These are phyloP conservation scores for Elsinoe batatas DNA, from an alignment of 2,329 filamentous ascomycete species.

Conservation along the genomic window DNA sequence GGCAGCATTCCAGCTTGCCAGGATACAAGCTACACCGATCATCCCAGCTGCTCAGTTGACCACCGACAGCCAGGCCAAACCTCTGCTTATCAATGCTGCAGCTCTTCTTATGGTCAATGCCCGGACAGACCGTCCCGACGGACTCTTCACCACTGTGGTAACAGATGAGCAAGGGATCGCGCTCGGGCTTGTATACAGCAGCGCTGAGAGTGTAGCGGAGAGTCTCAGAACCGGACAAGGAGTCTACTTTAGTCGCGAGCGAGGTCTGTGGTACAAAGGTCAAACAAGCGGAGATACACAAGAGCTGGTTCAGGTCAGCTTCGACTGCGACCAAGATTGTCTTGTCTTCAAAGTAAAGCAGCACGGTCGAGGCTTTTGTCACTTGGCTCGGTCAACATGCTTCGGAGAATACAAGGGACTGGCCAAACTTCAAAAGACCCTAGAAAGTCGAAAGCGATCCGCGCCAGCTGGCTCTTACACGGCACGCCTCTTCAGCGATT, in stretches of 20 bases:
- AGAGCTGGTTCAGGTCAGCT: constrained; percentile 69
- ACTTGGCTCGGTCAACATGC: constrained; percentile 83
- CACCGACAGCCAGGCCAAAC: constrained; percentile 50
- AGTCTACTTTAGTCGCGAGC: constrained; percentile 92
- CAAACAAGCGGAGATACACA: constrained; percentile 90
- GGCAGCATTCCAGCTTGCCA: constrained; percentile 33
- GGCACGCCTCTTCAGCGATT: constrained; percentile 80
- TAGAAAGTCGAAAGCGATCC: constrained; percentile 68
- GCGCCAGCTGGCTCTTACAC: constrained; percentile 90
- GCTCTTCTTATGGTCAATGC: constrained; percentile 65
- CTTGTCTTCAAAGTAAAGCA: constrained; percentile 83
- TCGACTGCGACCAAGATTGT: constrained; percentile 92
- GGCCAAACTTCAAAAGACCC: constrained; percentile 74
- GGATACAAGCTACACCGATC: constrained; percentile 53
- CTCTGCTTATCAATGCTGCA: constrained; percentile 53
- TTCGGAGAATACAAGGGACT: constrained; percentile 80
- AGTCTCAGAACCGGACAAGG: constrained; percentile 71
- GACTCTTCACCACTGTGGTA: constrained; percentile 80
- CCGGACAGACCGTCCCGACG: constrained; percentile 71
- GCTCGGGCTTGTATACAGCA: constrained; percentile 89
- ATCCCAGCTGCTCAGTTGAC: constrained; percentile 63
- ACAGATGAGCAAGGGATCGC: constrained; percentile 78
- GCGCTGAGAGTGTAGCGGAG: constrained; percentile 77
- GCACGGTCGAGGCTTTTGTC: constrained; percentile 83
- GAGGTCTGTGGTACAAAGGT: constrained; percentile 94